Evolutionary conservation across 192 early-diverging fungal species (phyloP).

Genomic region (Coemansia sp.): DNA sequence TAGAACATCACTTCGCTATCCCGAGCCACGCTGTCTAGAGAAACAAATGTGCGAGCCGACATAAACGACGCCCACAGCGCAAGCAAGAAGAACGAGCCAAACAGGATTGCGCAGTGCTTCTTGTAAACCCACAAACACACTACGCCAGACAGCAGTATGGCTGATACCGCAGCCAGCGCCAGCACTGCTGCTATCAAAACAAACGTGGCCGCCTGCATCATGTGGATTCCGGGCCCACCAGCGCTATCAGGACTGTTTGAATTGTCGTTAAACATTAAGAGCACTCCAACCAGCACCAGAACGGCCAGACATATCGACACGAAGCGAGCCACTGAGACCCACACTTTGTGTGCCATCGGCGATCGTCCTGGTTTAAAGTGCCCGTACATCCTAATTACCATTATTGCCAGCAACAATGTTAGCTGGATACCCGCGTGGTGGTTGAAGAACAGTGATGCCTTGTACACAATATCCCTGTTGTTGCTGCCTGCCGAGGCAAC

Average conservation of each 20-base stretch:
- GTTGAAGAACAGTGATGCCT: slow-evolving; percentile 32
- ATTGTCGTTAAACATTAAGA: slow-evolving; percentile 22
- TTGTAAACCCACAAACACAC: slow-evolving; percentile 12
- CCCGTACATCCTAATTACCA: slow-evolving; percentile 7
- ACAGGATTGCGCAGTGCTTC: slow-evolving; percentile 10
- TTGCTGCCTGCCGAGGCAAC: slow-evolving; percentile 6
- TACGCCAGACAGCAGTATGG: not conserved
- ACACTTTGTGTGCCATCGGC: not conserved
- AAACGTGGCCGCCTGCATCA: slow-evolving; percentile 21
- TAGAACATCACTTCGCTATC: slow-evolving; percentile 21
- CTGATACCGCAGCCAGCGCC: not conserved
- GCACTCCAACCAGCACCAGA: slow-evolving; percentile 8
- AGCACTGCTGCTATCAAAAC: not conserved
- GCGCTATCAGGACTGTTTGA: not conserved
- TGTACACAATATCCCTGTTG: slow-evolving; percentile 8
- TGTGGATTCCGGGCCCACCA: slow-evolving; percentile 10
- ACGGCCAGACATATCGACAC: slow-evolving; percentile 15
- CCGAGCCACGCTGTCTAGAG: slow-evolving; percentile 20
- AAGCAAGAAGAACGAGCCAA: slow-evolving; percentile 7
- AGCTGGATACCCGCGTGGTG: slow-evolving; percentile 29
- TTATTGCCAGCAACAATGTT: slow-evolving; percentile 7
- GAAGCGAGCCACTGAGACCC: slow-evolving; percentile 10
- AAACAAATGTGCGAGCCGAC: slow-evolving; percentile 22
- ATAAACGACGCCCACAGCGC: slow-evolving; percentile 27
- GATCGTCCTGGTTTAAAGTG: slow-evolving; percentile 18